Percentiles rank a stretch among this genome's conserved stretches.
Evolutionary conservation across 371 early-diverging fungal genomes (phyloP).

Genomic region (Mucor mucedo): DNA sequence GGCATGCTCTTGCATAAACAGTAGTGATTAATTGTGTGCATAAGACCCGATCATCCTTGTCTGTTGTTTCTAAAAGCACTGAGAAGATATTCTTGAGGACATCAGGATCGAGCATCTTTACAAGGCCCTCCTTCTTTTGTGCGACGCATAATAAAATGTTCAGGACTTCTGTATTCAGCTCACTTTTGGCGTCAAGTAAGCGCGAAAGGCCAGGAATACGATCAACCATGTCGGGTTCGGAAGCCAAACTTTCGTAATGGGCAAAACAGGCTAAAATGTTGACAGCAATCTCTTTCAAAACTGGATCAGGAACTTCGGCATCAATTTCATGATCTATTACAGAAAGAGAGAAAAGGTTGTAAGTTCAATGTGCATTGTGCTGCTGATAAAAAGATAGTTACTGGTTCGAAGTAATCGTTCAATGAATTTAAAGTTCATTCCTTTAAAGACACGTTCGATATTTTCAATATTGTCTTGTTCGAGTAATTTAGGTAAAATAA

Average conservation of each 20-base stretch:
- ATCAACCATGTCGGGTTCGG: conserved; percentile 41
- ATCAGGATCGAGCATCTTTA: conserved; percentile 48
- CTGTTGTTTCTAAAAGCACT: conserved; percentile 20
- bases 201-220: conserved; percentile 47
- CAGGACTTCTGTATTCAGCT: conserved; percentile 40
- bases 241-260: conserved; percentile 34
- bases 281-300: conserved; percentile 52
- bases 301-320: conserved; percentile 46
- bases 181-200: conserved; percentile 38
- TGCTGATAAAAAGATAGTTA: conserved; percentile 16
- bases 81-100: conserved; percentile 41
- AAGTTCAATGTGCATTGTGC: no score
- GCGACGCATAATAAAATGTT: conserved; percentile 41
- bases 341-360: not conserved
- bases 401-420: conserved; percentile 51
- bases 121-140: conserved; percentile 43
- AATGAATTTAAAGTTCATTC: conserved; percentile 58
- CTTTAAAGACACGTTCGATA: conserved; percentile 47
- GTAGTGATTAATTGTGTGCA: conserved; percentile 29
- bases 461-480: conserved; percentile 40
- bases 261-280: conserved; percentile 53
- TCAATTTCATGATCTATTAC: conserved; percentile 17
- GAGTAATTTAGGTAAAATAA: conserved; percentile 54
- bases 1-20: conserved; percentile 31
- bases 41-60: conserved; percentile 22